Evolutionary conservation across 2,329 filamentous ascomycete genomes (phyloP).

Genomic region (Fusarium avenaceum): DNA sequence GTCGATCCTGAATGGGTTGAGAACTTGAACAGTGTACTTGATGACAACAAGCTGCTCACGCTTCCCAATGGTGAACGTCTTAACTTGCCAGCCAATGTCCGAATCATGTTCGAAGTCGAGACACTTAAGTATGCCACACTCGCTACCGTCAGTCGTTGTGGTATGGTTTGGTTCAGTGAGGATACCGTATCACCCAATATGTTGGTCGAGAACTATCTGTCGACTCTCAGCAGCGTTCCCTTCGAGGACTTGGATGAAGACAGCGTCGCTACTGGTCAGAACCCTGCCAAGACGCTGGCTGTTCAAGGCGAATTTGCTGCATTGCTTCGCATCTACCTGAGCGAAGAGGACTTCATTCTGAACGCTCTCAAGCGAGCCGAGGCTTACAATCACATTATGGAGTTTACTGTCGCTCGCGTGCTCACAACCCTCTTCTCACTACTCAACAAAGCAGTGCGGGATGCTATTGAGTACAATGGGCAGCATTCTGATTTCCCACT

Average conservation of each 20-base stretch:
- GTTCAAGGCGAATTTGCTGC: conserved; percentile 85
- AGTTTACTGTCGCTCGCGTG: conserved; percentile 91
- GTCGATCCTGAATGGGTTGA: conserved; percentile 99
- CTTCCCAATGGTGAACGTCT: conserved; percentile 98
- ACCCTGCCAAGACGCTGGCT: conserved; percentile 81
- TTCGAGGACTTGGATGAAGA: conserved; percentile 98
- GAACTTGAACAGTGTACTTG: conserved; percentile 98
- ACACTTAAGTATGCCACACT: conserved; percentile 97
- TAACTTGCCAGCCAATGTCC: conserved; percentile 92
- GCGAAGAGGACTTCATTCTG: conserved; percentile 82
- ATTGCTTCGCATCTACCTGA: conserved; percentile 80
- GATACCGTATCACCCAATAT: conserved; percentile 94
- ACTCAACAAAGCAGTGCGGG: conserved; percentile 91
- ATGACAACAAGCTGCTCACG: conserved; percentile 98
- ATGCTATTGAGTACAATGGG: conserved; percentile 94
- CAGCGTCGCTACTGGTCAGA: conserved; percentile 79
- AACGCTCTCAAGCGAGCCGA: conserved; percentile 82
- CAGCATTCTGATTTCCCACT: conserved; percentile 95
- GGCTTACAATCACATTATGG: conserved; percentile 96
- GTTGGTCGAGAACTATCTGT: conserved; percentile 93
- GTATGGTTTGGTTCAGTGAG: conserved; percentile 99
- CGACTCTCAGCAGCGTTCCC: conserved; percentile 82
- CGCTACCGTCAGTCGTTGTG: conserved; percentile 98
- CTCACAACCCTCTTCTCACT: conserved; percentile 95
- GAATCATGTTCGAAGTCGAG: conserved; percentile 99